Evolutionary conservation across 2,329 filamentous ascomycete species (phyloP).

Genomic region (Botrytis elliptica): DNA sequence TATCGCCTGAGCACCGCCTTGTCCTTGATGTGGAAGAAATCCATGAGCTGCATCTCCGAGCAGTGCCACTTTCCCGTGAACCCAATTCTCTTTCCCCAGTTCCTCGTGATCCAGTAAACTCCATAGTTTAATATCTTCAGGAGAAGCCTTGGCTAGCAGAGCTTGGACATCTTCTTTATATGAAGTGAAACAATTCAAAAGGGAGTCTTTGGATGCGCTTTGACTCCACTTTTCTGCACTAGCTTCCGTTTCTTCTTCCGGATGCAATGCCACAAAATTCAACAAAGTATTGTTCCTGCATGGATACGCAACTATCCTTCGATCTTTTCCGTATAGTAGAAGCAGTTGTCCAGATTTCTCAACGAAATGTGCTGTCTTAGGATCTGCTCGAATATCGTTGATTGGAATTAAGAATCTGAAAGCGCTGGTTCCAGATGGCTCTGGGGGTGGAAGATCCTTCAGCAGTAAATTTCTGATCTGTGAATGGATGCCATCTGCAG

Average conservation of each 20-base stretch:
- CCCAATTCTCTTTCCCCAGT: slow-evolving; percentile 44
- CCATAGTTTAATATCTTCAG: slow-evolving; percentile 54
- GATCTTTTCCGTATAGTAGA: slow-evolving; percentile 45
- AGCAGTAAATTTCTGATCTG: background rate
- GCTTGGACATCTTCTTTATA: slow-evolving; percentile 46
- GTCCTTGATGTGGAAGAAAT: slow-evolving; percentile 62
- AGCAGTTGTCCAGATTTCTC: slow-evolving; percentile 37
- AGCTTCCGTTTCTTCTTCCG: slow-evolving; percentile 48
- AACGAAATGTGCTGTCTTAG: slow-evolving; percentile 40
- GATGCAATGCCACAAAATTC: slow-evolving; percentile 53
- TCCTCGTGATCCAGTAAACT: slow-evolving; percentile 51
- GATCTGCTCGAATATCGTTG: slow-evolving; percentile 38
- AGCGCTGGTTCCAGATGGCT: slow-evolving; percentile 28
- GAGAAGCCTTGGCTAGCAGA: slow-evolving; percentile 46
- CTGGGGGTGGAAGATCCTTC: background rate
- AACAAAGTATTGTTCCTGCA: slow-evolving; percentile 46
- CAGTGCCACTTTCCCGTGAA: slow-evolving; percentile 52
- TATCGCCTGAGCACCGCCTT: slow-evolving; percentile 63
- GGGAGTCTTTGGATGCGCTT: slow-evolving; percentile 40
- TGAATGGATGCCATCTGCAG: slow-evolving; percentile 52
- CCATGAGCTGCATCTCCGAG: slow-evolving; percentile 69
- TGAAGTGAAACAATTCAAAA: slow-evolving; percentile 44
- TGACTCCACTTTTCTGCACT: slow-evolving; percentile 44
- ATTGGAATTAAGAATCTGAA: slow-evolving; percentile 32
- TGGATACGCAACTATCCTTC: slow-evolving; percentile 50